These are phyloP conservation scores for Cordia subcordata DNA, from an alignment of 257 asterid species.

Conservation along the genomic window DNA sequence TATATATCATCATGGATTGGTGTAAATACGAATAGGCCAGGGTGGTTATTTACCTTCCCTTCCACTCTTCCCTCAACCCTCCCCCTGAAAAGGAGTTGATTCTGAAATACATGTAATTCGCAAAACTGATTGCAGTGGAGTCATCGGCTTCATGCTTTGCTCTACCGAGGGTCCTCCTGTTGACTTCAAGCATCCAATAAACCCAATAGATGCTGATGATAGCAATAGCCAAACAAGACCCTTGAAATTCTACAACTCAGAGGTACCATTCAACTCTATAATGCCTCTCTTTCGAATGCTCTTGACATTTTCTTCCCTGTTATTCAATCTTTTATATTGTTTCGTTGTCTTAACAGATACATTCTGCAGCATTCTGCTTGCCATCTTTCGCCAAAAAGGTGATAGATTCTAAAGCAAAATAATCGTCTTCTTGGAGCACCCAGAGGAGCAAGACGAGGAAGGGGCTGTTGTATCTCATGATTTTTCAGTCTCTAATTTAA, in stretches of 20 bases:
- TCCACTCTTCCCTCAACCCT: background rate
- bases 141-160: conserved; percentile 86
- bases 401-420: conserved; percentile 57
- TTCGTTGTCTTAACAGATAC: conserved; percentile 48
- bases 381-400: conserved; percentile 89
- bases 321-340: background rate
- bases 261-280: conserved; percentile 33
- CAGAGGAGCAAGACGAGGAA: conserved; percentile 10
- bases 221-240: conserved; percentile 38
- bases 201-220: conserved; percentile 55
- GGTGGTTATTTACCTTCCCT: background rate
- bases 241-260: conserved; percentile 73
- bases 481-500: background rate
- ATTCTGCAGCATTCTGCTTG: conserved; percentile 89
- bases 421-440: conserved; percentile 6
- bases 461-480: conserved; percentile 4
- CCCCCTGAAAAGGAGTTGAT: background rate
- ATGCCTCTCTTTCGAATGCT: background rate
- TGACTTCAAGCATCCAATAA: conserved; percentile 64
- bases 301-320: background rate
- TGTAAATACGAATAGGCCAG: background rate
- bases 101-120: background rate
- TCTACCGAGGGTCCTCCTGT: conserved; percentile 77
- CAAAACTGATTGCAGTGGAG: conserved; percentile 45
- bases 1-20: background rate